Evolutionary conservation across 371 early-diverging fungal species (phyloP).

Genomic region (Caulochytrium protostelioides): DNA sequence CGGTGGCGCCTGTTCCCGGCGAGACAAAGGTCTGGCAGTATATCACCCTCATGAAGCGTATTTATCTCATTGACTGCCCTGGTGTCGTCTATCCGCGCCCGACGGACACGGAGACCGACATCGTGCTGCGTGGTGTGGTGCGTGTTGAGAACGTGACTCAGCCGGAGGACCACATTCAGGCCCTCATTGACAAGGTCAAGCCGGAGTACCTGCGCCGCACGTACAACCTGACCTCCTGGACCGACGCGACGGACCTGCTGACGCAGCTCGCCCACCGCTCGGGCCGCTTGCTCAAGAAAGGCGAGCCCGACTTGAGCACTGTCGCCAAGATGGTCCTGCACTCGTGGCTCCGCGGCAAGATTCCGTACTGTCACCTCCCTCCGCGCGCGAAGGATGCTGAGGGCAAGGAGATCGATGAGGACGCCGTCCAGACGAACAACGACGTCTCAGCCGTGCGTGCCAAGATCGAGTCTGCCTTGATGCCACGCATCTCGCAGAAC

Average conservation of each 20-base stretch:
- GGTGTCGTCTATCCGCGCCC: slow-evolving; percentile 86
- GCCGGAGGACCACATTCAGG: slow-evolving; percentile 86
- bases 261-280: slow-evolving; percentile 65
- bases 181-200: slow-evolving; percentile 64
- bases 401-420: slow-evolving; percentile 5
- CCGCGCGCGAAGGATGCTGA: slow-evolving; percentile 25
- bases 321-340: slow-evolving; percentile 94
- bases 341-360: slow-evolving; percentile 97
- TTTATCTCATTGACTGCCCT: slow-evolving; percentile 98
- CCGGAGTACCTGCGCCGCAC: slow-evolving; percentile 70
- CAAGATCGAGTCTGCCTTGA: slow-evolving; percentile 6
- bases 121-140: slow-evolving; percentile 95
- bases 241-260: slow-evolving; percentile 71
- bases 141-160: slow-evolving; percentile 83
- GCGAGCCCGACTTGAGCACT: slow-evolving; percentile 81
- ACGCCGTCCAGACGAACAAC: not conserved
- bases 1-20: slow-evolving; percentile 96
- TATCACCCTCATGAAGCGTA: slow-evolving; percentile 94
- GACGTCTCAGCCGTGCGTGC: not conserved
- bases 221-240: slow-evolving; percentile 69
- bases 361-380: slow-evolving; percentile 84
- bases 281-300: slow-evolving; percentile 74
- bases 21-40: slow-evolving; percentile 99
- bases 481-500: not conserved
- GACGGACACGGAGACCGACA: slow-evolving; percentile 76